Evolutionary conservation across 1,284 basidiomycete genomes (phyloP).

Genomic region (Trichosporon sp.): DNA sequence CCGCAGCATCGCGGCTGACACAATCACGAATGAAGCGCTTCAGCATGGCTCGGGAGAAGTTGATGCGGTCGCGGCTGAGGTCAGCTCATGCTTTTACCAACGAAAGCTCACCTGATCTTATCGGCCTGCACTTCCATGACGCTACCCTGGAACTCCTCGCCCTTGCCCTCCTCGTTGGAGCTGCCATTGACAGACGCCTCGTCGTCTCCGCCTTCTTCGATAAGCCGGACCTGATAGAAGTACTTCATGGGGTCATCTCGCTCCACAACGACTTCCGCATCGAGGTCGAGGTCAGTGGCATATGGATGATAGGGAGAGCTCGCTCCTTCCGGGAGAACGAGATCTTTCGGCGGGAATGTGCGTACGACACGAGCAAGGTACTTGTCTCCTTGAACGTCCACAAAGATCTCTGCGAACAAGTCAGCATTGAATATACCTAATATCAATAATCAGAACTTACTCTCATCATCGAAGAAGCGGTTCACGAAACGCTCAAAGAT

Average conservation of each 20-base stretch:
- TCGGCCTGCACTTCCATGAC: conserved; percentile 73
- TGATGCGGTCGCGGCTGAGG: conserved; percentile 81
- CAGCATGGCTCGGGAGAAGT: conserved; percentile 93
- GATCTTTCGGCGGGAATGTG: conserved; percentile 49
- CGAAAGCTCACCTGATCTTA: conserved; percentile 63
- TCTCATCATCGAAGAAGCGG: conserved; percentile 84
- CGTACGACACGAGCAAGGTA: conserved; percentile 50
- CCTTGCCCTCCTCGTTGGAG: conserved; percentile 36
- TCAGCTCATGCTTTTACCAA: not conserved
- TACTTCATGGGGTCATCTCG: conserved; percentile 77
- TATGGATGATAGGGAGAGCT: conserved; percentile 49
- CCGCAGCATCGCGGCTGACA: conserved; percentile 79
- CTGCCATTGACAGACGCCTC: conserved; percentile 1
- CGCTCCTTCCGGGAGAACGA: conserved; percentile 35
- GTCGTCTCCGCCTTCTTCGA: conserved; percentile 34
- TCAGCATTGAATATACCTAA: conserved; percentile 17
- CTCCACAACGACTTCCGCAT: conserved; percentile 63
- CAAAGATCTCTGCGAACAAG: conserved; percentile 61
- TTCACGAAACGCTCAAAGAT: conserved; percentile 94
- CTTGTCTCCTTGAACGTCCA: conserved; percentile 77
- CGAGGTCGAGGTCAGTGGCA: conserved; percentile 70
- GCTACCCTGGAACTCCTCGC: conserved; percentile 52
- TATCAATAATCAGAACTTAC: conserved; percentile 60
- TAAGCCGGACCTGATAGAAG: conserved; percentile 78
- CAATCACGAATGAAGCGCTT: conserved; percentile 93